These are phyloP conservation scores for Solanum chilense DNA, from an alignment of 257 asterid genomes.

Conservation along the genomic window DNA sequence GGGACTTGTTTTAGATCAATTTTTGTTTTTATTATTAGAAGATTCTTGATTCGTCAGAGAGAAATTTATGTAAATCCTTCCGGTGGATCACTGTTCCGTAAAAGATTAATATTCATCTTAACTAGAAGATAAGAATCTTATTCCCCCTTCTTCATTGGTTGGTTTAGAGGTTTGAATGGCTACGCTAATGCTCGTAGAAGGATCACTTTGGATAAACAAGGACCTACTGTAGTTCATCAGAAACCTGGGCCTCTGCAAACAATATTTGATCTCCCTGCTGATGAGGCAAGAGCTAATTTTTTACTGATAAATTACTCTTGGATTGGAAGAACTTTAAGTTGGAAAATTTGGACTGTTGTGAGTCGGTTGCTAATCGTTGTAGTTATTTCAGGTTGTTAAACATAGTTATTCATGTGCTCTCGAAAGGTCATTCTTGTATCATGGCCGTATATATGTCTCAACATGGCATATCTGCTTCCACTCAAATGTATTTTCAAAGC, in stretches of 20 bases:
- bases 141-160: background rate
- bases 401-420: constrained; percentile 96
- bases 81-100: background rate
- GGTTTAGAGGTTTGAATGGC: constrained; percentile 52
- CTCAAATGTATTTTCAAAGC: constrained; percentile 87
- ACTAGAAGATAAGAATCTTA: background rate
- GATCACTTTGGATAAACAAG: constrained; percentile 33
- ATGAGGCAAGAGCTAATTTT: constrained; percentile 43
- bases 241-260: constrained; percentile 89
- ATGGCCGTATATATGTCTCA: constrained; percentile 85
- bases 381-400: constrained; percentile 56
- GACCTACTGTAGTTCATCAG: constrained; percentile 54
- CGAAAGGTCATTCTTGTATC: constrained; percentile 89
- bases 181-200: constrained; percentile 35
- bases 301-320: background rate
- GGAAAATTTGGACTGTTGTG: background rate
- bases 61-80: background rate
- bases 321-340: background rate
- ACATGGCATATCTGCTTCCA: constrained; percentile 89
- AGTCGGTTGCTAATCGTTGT: background rate
- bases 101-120: background rate
- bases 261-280: constrained; percentile 71
- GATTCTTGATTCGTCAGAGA: background rate
- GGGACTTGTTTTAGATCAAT: background rate
- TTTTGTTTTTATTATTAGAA: background rate